Base-by-base conservation (phyloP, 2,329 filamentous ascomycete genomes). In the Niveomyces coronatus region DNA sequence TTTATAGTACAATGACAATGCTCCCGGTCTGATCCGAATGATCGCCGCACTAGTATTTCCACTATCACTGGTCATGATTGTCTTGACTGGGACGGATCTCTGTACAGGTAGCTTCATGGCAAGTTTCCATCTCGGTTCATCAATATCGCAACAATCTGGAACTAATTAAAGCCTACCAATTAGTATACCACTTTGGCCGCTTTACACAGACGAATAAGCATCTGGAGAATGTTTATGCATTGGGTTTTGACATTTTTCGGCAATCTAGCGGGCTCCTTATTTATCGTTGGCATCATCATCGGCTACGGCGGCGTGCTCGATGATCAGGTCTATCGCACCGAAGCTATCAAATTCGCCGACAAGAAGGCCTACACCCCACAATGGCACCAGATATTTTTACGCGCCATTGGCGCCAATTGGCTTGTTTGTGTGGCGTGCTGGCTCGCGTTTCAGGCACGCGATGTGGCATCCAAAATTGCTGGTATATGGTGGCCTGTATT, bases 401-500 rank as follows among this genome's bases (percentile, higher is more conserved):
- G 67, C 24, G 70, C 55, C 5, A 71, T 75, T 37, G 65, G 69
- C 15, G 65, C 62, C 44, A 73, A 74, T 52, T 74, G 68, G 70
- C 61, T 75, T 2, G 70, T 74, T 10, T 71, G 67, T 45, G 55
- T 74, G 31, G 67, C 66, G 2, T 64, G 65, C 41, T 74, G 58
- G 45, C 53, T 67, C 14, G 58, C 56, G 7, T 53, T 65, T 19
- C 64, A 65, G 41, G 64, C 64, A 9, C 60, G 65, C 9, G 69
- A 73, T 40, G 53, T 71, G 18, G 57, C 60, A 26, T 67, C 63
- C 15, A 74, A 74, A 47, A 61, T 74, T 5, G 52, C 67, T 13
- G 64, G 62, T 2, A 69, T 74, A 44, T 75, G 71, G 70, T 69
- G 63, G 49, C 70, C 69, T 0, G 68, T 66, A 2, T 68, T 70